Conservation (phyloP, 1,284 basidiomycete genomes). For the Marasmius fiardii region DNA sequence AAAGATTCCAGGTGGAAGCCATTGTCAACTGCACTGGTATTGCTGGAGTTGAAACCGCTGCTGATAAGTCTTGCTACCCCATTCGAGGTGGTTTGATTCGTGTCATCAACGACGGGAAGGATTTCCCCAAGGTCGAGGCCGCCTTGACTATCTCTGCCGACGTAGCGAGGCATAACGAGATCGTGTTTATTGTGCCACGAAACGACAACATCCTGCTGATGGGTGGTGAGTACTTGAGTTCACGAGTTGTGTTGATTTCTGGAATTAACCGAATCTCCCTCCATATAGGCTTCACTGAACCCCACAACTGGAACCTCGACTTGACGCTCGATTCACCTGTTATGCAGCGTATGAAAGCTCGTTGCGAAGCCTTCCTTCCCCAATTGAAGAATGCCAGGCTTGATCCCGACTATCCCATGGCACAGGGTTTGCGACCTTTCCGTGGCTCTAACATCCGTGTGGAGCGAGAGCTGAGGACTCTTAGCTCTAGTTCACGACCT, state of each 20-base stretch:
- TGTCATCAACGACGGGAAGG: slow-evolving; percentile 33
- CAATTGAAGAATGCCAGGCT: slow-evolving; percentile 27
- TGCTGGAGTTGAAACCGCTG: slow-evolving; percentile 26
- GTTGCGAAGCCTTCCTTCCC: slow-evolving; percentile 31
- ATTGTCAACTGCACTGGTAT: slow-evolving; percentile 36
- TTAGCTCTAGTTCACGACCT: not conserved
- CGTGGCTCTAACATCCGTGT: slow-evolving; percentile 30
- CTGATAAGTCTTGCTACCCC: slow-evolving; percentile 30
- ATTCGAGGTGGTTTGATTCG: slow-evolving; percentile 36
- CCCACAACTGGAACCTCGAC: slow-evolving; percentile 26
- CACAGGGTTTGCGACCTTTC: slow-evolving; percentile 32
- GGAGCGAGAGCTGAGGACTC: slow-evolving; percentile 24
- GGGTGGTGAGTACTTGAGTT: slow-evolving; percentile 20
- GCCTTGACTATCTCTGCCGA: slow-evolving; percentile 25
- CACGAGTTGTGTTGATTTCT: not conserved
- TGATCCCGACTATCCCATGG: slow-evolving; percentile 26
- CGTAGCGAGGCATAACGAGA: slow-evolving; percentile 22
- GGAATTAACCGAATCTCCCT: not conserved
- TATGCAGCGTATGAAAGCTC: slow-evolving; percentile 29
- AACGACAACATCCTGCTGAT: slow-evolving; percentile 30
- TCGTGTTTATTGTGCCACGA: slow-evolving; percentile 32
- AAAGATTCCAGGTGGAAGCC: slow-evolving; percentile 26
- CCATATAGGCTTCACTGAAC: slow-evolving; percentile 21
- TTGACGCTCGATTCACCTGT: slow-evolving; percentile 29
- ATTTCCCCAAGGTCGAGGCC: slow-evolving; percentile 31